Percentiles rank a stretch among this genome's conserved stretches.
Evolutionary conservation across 768 basidiomycete genomes (phyloP).

Genomic region (Boletus vermiculosoides): DNA sequence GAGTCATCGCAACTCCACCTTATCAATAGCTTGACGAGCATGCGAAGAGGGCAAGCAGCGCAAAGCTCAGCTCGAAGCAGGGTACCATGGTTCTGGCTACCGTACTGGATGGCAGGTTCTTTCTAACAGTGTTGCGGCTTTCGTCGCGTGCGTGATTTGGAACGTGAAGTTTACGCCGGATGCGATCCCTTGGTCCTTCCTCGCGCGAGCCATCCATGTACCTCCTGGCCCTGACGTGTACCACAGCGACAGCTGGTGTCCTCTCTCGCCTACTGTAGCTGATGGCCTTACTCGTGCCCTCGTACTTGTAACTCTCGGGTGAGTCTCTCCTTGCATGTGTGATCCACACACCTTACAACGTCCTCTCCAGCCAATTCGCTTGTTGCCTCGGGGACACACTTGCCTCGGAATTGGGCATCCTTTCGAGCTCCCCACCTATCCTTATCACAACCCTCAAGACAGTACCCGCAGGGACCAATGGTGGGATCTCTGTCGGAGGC

Average conservation of each 20-base stretch:
- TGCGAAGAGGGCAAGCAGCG: conserved; percentile 63
- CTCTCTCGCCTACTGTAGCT: conserved; percentile 43
- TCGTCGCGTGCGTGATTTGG: conserved; percentile 63
- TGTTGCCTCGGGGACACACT: conserved; percentile 91
- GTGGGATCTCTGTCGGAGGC: conserved; percentile 75
- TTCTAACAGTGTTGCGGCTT: conserved; percentile 70
- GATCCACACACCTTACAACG: conserved; percentile 1
- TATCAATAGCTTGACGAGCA: neutral
- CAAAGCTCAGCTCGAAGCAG: conserved; percentile 78
- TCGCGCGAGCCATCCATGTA: conserved; percentile 12
- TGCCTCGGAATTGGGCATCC: conserved; percentile 89
- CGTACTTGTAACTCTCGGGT: conserved; percentile 69
- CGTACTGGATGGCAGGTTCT: conserved; percentile 79
- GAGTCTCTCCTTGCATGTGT: conserved; percentile 16
- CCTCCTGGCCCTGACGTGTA: conserved; percentile 31
- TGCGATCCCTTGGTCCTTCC: conserved; percentile 38
- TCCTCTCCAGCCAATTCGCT: conserved; percentile 65
- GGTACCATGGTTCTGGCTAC: conserved; percentile 71
- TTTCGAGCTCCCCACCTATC: conserved; percentile 64
- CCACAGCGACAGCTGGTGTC: conserved; percentile 57
- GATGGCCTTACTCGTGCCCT: conserved; percentile 59
- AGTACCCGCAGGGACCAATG: conserved; percentile 91
- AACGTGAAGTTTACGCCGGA: conserved; percentile 53
- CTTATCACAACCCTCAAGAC: conserved; percentile 74
- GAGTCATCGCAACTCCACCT: conserved; percentile 23